A percentile compares a stretch with the other conserved stretches of the same genome.
Conservation (phyloP, 2,329 filamentous ascomycete genomes). For the Colletotrichum melonis region DNA sequence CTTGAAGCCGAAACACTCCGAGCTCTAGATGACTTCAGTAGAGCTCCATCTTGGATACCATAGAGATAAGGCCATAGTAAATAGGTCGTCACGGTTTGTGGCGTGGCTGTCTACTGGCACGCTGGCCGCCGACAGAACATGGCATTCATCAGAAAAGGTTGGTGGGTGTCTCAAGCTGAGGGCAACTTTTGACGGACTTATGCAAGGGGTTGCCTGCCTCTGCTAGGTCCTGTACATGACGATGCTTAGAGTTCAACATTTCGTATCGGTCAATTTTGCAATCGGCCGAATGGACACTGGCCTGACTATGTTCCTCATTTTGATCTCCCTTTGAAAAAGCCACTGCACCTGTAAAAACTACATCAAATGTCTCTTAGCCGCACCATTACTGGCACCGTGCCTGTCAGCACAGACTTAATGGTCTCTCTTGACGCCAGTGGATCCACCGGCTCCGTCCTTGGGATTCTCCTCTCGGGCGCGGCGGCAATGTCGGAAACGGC, state of each 20-base stretch:
- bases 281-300: not conserved
- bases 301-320: not conserved
- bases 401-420: not conserved
- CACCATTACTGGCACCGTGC: no score
- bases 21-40: not conserved
- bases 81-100: not conserved
- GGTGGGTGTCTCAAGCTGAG: not conserved
- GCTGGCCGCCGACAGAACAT: not conserved
- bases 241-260: not conserved
- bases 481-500: not conserved
- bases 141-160: not conserved
- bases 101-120: no score
- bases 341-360: not conserved
- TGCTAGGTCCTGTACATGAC: not conserved
- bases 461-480: not conserved
- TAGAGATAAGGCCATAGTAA: not conserved
- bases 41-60: not conserved
- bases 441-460: not conserved
- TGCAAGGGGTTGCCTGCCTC: not conserved
- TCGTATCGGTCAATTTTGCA: not conserved
- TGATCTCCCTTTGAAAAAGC: not conserved
- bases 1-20: slow-evolving; percentile 21
- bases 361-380: not conserved
- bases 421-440: not conserved
- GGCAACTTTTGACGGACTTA: not conserved